Evolutionary conservation across 148 eudicot genomes (phyloP).

Genomic region (Cornus kousa): DNA sequence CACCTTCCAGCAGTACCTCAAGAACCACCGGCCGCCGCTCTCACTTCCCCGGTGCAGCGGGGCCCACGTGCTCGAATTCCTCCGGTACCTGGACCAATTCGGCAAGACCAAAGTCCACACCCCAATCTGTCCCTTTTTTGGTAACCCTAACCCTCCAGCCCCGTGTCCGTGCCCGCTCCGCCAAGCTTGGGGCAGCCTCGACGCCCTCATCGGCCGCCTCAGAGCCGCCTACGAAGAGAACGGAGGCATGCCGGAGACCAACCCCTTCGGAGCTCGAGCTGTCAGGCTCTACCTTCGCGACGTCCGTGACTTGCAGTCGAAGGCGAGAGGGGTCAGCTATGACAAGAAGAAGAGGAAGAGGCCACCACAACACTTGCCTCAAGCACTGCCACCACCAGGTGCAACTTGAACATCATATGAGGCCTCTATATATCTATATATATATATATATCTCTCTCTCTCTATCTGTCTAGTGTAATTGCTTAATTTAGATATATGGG

Average conservation of each 20-base stretch:
- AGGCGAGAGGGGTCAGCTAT: constrained; percentile 58
- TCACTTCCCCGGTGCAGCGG: constrained; percentile 47
- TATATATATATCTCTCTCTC: too few species aligned
- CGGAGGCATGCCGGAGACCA: constrained; percentile 47
- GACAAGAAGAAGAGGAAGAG: constrained; percentile 58
- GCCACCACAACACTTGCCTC: constrained; percentile 19
- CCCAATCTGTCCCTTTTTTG: constrained; percentile 51
- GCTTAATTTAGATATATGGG: background rate
- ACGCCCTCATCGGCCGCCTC: constrained; percentile 57
- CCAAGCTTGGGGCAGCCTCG: constrained; percentile 66
- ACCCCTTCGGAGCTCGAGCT: constrained; percentile 62
- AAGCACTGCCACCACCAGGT: constrained; percentile 4
- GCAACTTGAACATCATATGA: too few species aligned
- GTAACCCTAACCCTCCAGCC: constrained; percentile 54
- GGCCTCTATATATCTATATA: too few species aligned
- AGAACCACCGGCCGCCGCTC: constrained; percentile 58
- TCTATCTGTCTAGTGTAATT: too few species aligned
- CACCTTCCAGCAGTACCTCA: constrained; percentile 53
- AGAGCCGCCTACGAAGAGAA: constrained; percentile 56
- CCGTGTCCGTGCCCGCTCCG: constrained; percentile 64
- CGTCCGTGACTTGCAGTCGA: constrained; percentile 53
- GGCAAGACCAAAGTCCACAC: constrained; percentile 62
- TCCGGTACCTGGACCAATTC: constrained; percentile 53
- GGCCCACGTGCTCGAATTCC: constrained; percentile 56
- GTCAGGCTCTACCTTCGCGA: constrained; percentile 54